Conservation (phyloP, 139 green algal genomes). For the Coelastrella sp. region DNA sequence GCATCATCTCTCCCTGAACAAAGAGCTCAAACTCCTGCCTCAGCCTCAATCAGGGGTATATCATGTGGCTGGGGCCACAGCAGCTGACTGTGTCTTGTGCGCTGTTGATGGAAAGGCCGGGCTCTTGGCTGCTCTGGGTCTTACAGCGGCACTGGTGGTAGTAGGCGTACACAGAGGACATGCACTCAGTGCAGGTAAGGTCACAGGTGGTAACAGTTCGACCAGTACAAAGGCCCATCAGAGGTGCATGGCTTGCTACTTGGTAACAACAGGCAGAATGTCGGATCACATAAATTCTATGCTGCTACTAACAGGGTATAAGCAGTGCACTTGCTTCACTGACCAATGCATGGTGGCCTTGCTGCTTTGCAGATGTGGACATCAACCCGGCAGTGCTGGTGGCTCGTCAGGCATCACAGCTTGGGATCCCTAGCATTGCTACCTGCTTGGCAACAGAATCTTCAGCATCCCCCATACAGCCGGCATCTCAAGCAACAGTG, state of each 20-base stretch:
- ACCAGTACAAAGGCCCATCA: too few relatives aligned
- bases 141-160: slow-evolving; percentile 34
- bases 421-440: slow-evolving; percentile 41
- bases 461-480: slow-evolving; percentile 3
- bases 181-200: slow-evolving; percentile 36
- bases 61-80: slow-evolving; percentile 7
- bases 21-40: not conserved
- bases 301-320: not conserved
- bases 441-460: slow-evolving; percentile 43
- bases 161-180: slow-evolving; percentile 33
- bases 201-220: too few relatives aligned
- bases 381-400: slow-evolving; percentile 9
- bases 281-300: too few relatives aligned
- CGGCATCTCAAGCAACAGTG: slow-evolving; percentile 29
- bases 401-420: slow-evolving; percentile 1
- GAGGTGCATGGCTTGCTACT: too few relatives aligned
- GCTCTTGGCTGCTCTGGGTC: slow-evolving; percentile 9
- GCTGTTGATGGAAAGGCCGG: slow-evolving; percentile 35
- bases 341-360: too few relatives aligned
- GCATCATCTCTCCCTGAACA: not conserved
- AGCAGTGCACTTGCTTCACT: too few relatives aligned
- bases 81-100: slow-evolving; percentile 48
- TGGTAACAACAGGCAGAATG: too few relatives aligned
- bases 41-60: not conserved
- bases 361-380: slow-evolving; percentile 12